These are phyloP conservation scores for Quercus mongolica DNA, from an alignment of 306 rosid species.

Conservation along the genomic window DNA sequence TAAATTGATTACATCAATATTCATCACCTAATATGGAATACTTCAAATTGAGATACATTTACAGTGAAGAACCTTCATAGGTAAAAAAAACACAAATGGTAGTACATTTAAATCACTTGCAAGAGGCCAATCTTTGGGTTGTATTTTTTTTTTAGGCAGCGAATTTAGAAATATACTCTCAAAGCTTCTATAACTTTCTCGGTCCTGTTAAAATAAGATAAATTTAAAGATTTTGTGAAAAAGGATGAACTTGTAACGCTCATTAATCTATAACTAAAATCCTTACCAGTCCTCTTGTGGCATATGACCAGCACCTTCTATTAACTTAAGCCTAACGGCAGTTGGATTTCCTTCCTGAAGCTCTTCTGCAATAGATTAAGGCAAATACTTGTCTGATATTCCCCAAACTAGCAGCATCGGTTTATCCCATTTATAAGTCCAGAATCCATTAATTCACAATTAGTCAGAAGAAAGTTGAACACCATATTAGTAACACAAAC, in stretches of 20 bases:
- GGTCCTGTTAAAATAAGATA: conserved; percentile 57
- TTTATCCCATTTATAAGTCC: conserved; percentile 71
- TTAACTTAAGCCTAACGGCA: conserved; percentile 55
- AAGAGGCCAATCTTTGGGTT: no score
- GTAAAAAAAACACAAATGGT: no score
- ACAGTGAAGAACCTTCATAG: no score
- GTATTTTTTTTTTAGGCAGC: not conserved
- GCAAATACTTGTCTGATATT: conserved; percentile 79
- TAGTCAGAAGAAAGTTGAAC: conserved; percentile 8
- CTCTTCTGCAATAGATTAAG: conserved; percentile 77
- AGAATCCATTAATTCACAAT: conserved; percentile 11
- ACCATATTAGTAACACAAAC: not conserved
- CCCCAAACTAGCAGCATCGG: conserved; percentile 81
- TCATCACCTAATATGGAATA: no score
- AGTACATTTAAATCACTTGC: no score
- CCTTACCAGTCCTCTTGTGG: conserved; percentile 96
- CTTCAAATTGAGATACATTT: no score
- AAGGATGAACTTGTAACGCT: not conserved
- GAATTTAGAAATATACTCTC: conserved; percentile 55
- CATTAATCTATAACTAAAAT: conserved; percentile 10
- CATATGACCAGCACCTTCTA: conserved; percentile 96
- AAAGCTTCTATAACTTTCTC: conserved; percentile 83
- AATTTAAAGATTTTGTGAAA: not conserved
- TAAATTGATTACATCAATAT: no score
- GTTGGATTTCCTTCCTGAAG: conserved; percentile 64